Evolutionary conservation across 2,329 filamentous ascomycete genomes (phyloP).

Genomic region (Xylariaceae sp.): DNA sequence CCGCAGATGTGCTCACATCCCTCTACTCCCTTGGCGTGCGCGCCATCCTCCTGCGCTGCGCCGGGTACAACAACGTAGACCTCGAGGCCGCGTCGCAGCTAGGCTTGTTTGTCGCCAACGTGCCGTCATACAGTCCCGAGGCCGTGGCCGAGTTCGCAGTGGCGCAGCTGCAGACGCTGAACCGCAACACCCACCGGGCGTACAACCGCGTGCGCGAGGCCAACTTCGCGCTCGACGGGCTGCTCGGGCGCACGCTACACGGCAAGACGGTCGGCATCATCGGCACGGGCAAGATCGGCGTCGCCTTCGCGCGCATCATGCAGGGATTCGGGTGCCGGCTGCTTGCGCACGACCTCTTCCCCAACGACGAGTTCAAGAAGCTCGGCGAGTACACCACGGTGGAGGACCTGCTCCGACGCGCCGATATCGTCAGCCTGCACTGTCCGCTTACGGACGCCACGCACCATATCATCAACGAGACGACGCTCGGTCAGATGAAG

Average conservation of each 20-base stretch:
- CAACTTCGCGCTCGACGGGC: constrained; percentile 69
- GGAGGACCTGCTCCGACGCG: constrained; percentile 57
- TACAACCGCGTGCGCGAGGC: constrained; percentile 72
- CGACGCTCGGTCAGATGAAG: constrained; percentile 62
- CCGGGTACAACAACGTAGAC: constrained; percentile 72
- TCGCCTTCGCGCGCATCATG: constrained; percentile 66
- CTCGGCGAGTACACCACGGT: constrained; percentile 60
- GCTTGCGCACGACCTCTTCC: constrained; percentile 65
- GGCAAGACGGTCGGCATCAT: constrained; percentile 71
- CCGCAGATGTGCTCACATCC: constrained; percentile 55
- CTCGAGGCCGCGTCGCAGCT: constrained; percentile 59
- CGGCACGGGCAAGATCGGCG: constrained; percentile 69
- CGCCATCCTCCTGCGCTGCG: constrained; percentile 69
- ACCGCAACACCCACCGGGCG: constrained; percentile 70
- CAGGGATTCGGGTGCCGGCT: constrained; percentile 68
- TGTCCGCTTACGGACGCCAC: constrained; percentile 68
- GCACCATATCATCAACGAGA: constrained; percentile 63
- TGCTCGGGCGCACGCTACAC: constrained; percentile 65
- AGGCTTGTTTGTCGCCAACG: constrained; percentile 67
- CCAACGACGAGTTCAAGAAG: constrained; percentile 53
- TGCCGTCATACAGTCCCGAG: constrained; percentile 72
- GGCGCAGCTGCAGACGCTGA: constrained; percentile 70
- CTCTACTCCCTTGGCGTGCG: constrained; percentile 58
- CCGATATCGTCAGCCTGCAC: constrained; percentile 69
- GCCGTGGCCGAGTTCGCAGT: constrained; percentile 73